phyloP scores from a whole-genome alignment of 2,329 filamentous ascomycete genomes.

The Cercospora nicotianae region DNA sequence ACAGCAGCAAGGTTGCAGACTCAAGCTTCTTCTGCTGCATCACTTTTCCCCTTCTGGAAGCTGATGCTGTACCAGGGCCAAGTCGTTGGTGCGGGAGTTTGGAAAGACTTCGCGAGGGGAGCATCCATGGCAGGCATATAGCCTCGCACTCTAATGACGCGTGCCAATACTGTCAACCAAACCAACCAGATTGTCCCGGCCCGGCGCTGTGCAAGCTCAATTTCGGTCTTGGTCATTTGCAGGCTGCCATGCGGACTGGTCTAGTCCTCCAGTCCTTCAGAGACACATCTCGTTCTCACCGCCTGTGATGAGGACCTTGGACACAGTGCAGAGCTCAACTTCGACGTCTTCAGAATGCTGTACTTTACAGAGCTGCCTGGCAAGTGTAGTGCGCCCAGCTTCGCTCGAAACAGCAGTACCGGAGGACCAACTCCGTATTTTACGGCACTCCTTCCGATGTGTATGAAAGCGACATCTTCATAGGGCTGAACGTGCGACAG shows the following conservation, averaged over 20 bases:
- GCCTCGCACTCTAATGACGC: slow-evolving; percentile 1
- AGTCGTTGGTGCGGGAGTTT: not conserved
- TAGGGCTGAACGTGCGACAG: not conserved
- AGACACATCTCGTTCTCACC: not conserved
- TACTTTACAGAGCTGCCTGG: not conserved
- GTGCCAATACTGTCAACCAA: slow-evolving; percentile 15
- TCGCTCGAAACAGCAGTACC: not conserved
- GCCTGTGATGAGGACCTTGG: not conserved
- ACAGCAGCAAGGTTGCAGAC: not conserved
- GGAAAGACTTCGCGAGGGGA: not conserved
- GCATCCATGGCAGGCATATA: not conserved
- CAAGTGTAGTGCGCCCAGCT: not conserved
- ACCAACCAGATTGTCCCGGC: slow-evolving; percentile 5
- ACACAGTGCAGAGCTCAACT: not conserved
- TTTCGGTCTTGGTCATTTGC: not conserved
- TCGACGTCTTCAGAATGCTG: not conserved
- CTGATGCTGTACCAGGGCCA: not conserved
- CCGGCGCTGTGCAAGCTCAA: slow-evolving; percentile 1
- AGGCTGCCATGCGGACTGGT: not conserved
- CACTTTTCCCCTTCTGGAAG: slow-evolving; percentile 4
- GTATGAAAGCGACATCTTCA: not conserved
- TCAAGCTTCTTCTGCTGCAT: slow-evolving; percentile 7
- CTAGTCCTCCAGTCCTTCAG: not conserved
- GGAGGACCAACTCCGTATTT: not conserved
- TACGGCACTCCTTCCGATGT: not conserved